Evolutionary conservation across 768 basidiomycete genomes (phyloP).

Genomic region (Auriscalpium orientale): DNA sequence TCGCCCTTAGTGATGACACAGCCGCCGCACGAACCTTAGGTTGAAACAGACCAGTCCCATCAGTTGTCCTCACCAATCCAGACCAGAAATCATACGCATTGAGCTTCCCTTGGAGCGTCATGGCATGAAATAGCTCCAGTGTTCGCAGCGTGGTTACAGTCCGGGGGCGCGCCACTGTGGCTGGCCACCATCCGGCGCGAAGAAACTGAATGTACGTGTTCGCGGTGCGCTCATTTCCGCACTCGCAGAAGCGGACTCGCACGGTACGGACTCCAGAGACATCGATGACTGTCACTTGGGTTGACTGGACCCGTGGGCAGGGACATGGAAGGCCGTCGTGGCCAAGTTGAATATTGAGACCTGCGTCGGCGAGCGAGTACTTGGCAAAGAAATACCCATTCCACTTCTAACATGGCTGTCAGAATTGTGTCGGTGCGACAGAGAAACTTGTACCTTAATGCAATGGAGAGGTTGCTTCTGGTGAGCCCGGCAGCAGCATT

Average conservation of each 20-base stretch:
- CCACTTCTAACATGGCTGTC: background rate
- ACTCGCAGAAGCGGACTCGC: background rate
- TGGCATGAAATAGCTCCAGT: background rate
- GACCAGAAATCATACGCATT: slow-evolving; percentile 1
- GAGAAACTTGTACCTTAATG: background rate
- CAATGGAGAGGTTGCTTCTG: background rate
- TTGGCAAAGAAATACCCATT: background rate
- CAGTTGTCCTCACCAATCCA: background rate
- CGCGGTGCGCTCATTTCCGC: background rate
- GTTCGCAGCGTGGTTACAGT: background rate
- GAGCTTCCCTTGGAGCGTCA: slow-evolving; percentile 4
- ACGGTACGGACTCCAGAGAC: background rate
- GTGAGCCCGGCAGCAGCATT: background rate
- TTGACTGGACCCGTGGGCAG: background rate
- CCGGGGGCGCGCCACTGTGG: background rate
- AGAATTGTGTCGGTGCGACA: background rate
- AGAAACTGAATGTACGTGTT: background rate
- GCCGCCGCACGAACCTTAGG: background rate
- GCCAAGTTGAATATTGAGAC: background rate
- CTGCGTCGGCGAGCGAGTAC: background rate
- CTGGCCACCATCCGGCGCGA: background rate
- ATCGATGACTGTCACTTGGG: background rate
- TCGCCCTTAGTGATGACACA: background rate
- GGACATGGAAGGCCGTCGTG: background rate
- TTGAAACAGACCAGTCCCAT: background rate